Evolutionary conservation across 805 yeast genomes (phyloP), one percentile per base, ranked within the genome.

Genomic region (Saccharomyces paradoxus): DNA sequence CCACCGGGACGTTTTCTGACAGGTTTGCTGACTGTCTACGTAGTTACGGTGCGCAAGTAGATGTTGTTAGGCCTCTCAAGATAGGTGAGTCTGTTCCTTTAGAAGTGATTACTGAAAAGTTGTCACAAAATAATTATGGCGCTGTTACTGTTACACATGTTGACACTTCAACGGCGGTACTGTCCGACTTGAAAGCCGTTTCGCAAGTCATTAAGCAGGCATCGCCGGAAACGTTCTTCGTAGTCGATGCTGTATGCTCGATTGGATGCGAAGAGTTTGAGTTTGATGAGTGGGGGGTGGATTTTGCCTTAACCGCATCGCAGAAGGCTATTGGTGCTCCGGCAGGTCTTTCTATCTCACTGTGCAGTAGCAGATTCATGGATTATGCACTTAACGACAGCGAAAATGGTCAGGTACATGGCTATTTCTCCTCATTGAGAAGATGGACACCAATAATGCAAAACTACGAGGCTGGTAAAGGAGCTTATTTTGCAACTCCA

Each of bases 301-400:
- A 92, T 73, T 89, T 78, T 62, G 96, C 81, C 46, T 77, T 92
- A 59, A 86, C 96, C 50, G 98, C 96, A 1, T 89, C 97, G 22
- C 98, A 91, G 71, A 92, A 92, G 77, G 98, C 96, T 29, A 75
- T 92, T 62, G 97, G 97, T 53, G 94, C 86, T 29, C 97, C 98
- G 52, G 84, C 97, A 7, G 99, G 99, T 17, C 78, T 92, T 61
- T 83, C 92, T 17, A 80, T 92, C 63, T 82, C 87, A 37, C 80
- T 81, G 68, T 83, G 89, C 21, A 84, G 94, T 27, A 81, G 76
- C 53, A 81, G 96, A 63, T 96, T 96, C 12, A 73, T 90, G 37
- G 71, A 72, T 7, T 81, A 79, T 63, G 85, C 88, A 1, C 69
- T 82, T 53, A 61, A 66, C 17, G 78, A 80, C 13, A 14, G 41